Conservation (phyloP, 768 basidiomycete genomes). For the Trametes villosa region DNA sequence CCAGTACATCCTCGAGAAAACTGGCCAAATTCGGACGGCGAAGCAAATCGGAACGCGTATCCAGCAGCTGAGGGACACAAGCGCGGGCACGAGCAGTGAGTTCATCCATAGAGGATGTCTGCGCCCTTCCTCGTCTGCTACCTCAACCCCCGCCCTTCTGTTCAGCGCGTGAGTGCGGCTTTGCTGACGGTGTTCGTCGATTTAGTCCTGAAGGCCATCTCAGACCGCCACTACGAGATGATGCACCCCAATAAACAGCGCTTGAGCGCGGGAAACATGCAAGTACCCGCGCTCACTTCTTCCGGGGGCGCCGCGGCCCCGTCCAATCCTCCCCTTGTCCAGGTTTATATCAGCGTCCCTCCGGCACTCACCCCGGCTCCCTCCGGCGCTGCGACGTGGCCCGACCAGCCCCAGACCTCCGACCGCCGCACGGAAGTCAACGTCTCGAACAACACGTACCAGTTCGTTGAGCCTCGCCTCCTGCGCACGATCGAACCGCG, state of each 20-base stretch:
- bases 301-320: neutral
- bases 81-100: constrained; percentile 72
- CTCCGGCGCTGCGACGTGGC: constrained; percentile 5
- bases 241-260: constrained; percentile 5
- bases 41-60: constrained; percentile 83
- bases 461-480: constrained; percentile 48
- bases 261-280: neutral
- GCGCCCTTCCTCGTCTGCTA: constrained; percentile 2
- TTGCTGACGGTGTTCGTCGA: neutral
- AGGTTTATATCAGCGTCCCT: constrained; percentile 23
- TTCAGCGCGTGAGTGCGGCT: constrained; percentile 27
- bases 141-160: neutral
- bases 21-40: constrained; percentile 70
- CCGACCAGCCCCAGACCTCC: constrained; percentile 15
- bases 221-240: constrained; percentile 7
- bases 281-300: constrained; percentile 1
- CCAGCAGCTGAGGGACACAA: constrained; percentile 77
- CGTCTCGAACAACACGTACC: constrained; percentile 24
- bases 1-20: constrained; percentile 71
- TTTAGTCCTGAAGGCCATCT: constrained; percentile 14
- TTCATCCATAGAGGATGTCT: neutral
- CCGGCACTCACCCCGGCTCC: constrained; percentile 21
- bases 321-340: constrained; percentile 15
- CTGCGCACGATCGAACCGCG: constrained; percentile 67
- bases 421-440: constrained; percentile 10